phyloP scores from a whole-genome alignment of 73 alveolate species.

The Paramecium sonneborni region DNA sequence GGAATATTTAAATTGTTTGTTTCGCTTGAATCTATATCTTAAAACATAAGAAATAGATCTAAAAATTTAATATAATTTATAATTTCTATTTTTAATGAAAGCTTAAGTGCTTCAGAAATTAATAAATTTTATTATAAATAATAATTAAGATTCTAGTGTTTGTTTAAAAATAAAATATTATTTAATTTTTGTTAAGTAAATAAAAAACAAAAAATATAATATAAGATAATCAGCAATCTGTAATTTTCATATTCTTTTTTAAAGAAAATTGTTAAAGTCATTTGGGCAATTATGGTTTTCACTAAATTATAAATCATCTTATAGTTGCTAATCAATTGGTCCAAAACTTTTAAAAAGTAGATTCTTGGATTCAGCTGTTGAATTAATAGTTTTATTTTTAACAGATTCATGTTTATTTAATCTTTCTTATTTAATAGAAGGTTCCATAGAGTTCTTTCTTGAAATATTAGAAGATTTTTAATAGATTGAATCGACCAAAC shows the following conservation, averaged over 20 bases:
- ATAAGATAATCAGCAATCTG: background rate
- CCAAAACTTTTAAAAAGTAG: background rate
- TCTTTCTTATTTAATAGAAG: background rate
- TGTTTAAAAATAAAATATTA: background rate
- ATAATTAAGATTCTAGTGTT: too few relatives aligned
- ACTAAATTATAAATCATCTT: background rate
- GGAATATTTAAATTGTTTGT: background rate
- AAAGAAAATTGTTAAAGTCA: background rate
- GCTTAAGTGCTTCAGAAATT: background rate
- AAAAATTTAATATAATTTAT: background rate
- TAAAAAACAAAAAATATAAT: background rate
- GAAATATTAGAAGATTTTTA: background rate
- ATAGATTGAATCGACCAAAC: constrained; percentile 8
- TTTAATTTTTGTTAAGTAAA: background rate
- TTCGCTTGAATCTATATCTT: background rate
- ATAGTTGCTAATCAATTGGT: background rate
- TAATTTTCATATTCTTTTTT: background rate
- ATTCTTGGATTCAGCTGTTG: background rate
- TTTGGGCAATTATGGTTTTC: background rate
- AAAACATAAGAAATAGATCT: background rate
- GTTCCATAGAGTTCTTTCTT: background rate
- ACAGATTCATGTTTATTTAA: background rate
- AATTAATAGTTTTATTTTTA: background rate
- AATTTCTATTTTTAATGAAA: background rate
- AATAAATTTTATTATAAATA: background rate